Percentiles rank a stretch among this genome's conserved stretches.
Evolutionary conservation across 1,284 basidiomycete species (phyloP).

Genomic region (Papiliotrema flavescens): DNA sequence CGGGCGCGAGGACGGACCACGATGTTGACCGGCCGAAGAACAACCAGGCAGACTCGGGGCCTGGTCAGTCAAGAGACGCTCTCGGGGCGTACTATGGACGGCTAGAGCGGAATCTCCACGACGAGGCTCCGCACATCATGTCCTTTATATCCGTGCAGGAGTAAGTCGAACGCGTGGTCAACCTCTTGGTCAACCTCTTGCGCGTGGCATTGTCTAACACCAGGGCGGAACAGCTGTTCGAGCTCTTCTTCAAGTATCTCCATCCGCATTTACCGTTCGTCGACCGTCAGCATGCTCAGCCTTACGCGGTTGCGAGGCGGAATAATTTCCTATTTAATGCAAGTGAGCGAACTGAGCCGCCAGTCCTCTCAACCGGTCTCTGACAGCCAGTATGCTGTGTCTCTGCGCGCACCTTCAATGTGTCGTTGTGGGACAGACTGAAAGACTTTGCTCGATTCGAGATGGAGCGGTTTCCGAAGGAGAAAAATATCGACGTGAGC

Average conservation of each 20-base stretch:
- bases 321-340: constrained; percentile 39
- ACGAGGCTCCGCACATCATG: constrained; percentile 30
- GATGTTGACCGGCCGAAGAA: background rate
- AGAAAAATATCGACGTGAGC: constrained; percentile 32
- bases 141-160: constrained; percentile 17
- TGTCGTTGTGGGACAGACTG: constrained; percentile 28
- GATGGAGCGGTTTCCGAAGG: constrained; percentile 33
- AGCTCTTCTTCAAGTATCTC: constrained; percentile 24
- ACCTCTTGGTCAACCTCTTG: background rate
- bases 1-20: background rate
- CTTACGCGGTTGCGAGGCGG: constrained; percentile 25
- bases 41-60: background rate
- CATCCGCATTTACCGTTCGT: constrained; percentile 35
- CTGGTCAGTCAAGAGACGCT: constrained; percentile 2
- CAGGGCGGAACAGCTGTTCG: constrained; percentile 33
- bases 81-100: constrained; percentile 20
- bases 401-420: constrained; percentile 28
- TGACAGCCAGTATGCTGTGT: constrained; percentile 26
- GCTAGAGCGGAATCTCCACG: constrained; percentile 14
- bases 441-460: constrained; percentile 32
- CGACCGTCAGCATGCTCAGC: constrained; percentile 21
- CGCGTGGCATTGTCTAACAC: background rate
- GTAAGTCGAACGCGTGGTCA: constrained; percentile 7
- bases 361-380: background rate
- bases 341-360: constrained; percentile 12